These are phyloP conservation scores for Sphaerulina musiva DNA, from an alignment of 2,329 filamentous ascomycete species.

Conservation along the genomic window DNA sequence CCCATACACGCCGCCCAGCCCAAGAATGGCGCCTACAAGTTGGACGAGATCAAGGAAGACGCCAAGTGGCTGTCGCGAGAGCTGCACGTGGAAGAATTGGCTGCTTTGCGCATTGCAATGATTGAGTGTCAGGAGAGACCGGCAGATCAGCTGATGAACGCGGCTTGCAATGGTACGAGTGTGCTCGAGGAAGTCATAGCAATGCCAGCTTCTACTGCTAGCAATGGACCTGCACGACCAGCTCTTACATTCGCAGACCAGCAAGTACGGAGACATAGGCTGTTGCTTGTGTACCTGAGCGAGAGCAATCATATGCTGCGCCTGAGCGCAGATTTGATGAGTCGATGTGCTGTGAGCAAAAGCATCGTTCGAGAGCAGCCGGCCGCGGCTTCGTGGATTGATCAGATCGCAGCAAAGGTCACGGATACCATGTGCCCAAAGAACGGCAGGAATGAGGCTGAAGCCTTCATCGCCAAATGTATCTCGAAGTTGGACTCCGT, in stretches of 20 bases:
- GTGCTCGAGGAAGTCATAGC: slow-evolving; percentile 13
- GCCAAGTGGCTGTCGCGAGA: slow-evolving; percentile 77
- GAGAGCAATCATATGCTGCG: slow-evolving; percentile 24
- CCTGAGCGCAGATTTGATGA: slow-evolving; percentile 21
- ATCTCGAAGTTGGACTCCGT: slow-evolving; percentile 18
- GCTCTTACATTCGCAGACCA: slow-evolving; percentile 23
- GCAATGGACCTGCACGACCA: slow-evolving; percentile 5
- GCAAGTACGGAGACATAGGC: slow-evolving; percentile 25
- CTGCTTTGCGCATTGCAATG: slow-evolving; percentile 71
- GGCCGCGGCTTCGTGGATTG: slow-evolving; percentile 20
- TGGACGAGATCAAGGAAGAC: slow-evolving; percentile 77
- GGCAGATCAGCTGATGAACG: slow-evolving; percentile 57
- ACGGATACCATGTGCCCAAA: slow-evolving; percentile 15
- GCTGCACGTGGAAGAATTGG: slow-evolving; percentile 70
- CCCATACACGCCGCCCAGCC: slow-evolving; percentile 75
- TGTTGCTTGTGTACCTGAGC: slow-evolving; percentile 26
- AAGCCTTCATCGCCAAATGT: slow-evolving; percentile 19
- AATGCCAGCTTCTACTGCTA: slow-evolving; percentile 13
- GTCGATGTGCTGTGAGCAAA: slow-evolving; percentile 20
- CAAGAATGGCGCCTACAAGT: slow-evolving; percentile 59
- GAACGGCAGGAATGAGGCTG: slow-evolving; percentile 6
- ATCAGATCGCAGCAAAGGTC: slow-evolving; percentile 19
- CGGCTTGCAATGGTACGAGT: slow-evolving; percentile 32
- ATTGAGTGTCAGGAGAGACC: slow-evolving; percentile 78
- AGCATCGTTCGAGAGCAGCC: slow-evolving; percentile 9